Percentiles rank a stretch among this genome's conserved stretches.
Conservation (phyloP, 768 basidiomycete species). For the Collybia sordida region DNA sequence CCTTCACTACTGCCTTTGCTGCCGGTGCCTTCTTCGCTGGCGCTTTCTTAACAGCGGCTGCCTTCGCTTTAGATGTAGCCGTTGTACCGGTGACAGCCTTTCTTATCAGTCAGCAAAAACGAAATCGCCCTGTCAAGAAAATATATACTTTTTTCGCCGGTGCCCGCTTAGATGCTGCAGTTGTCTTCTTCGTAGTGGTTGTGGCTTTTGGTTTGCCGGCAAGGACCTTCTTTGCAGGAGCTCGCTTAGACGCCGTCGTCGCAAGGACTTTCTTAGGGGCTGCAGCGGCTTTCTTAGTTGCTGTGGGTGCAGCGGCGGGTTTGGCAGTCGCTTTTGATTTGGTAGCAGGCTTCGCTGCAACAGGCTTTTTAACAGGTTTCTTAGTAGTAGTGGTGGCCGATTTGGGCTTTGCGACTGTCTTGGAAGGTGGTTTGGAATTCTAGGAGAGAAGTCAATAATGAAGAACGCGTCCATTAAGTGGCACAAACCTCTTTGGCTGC, state of each 20-base stretch:
- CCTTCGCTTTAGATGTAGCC: constrained; percentile 38
- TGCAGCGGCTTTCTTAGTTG: constrained; percentile 9
- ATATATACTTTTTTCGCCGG: constrained; percentile 62
- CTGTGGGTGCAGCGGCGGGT: constrained; percentile 10
- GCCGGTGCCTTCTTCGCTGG: constrained; percentile 34
- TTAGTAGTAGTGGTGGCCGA: constrained; percentile 28
- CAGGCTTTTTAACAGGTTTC: constrained; percentile 29
- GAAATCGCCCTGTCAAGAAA: neutral
- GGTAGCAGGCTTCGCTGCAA: constrained; percentile 13
- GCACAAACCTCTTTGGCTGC: constrained; percentile 60
- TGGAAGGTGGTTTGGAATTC: constrained; percentile 50
- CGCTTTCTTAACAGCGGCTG: constrained; percentile 35
- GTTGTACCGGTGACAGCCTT: constrained; percentile 55
- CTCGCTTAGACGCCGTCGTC: constrained; percentile 8
- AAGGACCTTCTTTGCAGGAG: constrained; percentile 17
- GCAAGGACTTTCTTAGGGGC: too few relatives aligned
- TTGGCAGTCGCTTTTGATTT: constrained; percentile 7
- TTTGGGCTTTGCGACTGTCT: constrained; percentile 33
- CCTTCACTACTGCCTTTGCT: constrained; percentile 27
- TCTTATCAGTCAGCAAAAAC: neutral
- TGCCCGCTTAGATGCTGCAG: constrained; percentile 18
- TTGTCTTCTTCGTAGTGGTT: constrained; percentile 25
- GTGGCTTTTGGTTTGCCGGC: constrained; percentile 21
- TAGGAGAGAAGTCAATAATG: constrained; percentile 14
- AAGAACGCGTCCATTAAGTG: constrained; percentile 1